Evolutionary conservation across 768 basidiomycete genomes (phyloP).

Genomic region (Trametes cingulata): DNA sequence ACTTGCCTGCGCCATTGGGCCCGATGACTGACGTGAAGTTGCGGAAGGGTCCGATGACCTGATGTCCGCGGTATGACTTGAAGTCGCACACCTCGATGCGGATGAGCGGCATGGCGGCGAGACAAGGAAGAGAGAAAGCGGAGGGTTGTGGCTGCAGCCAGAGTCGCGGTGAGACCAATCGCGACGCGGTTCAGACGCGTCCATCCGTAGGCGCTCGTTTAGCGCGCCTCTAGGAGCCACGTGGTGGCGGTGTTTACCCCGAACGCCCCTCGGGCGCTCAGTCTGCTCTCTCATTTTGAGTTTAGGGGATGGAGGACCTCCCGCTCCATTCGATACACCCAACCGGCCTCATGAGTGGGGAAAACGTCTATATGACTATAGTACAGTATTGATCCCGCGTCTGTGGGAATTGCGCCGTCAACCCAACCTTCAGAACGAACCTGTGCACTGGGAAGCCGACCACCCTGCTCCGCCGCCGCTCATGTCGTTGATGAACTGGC

Average conservation of each 20-base stretch:
- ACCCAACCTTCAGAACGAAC: too few relatives aligned
- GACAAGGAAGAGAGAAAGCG: not conserved
- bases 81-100: slow-evolving; percentile 94
- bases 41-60: slow-evolving; percentile 87
- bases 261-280: too few relatives aligned
- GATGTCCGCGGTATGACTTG: slow-evolving; percentile 92
- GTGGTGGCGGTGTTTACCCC: not conserved
- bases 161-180: not conserved
- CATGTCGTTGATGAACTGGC: slow-evolving; percentile 37
- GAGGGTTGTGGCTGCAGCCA: not conserved
- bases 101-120: slow-evolving; percentile 64
- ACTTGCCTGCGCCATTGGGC: slow-evolving; percentile 98
- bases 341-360: too few relatives aligned
- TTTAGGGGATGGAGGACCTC: too few relatives aligned
- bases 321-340: too few relatives aligned
- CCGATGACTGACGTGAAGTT: slow-evolving; percentile 96
- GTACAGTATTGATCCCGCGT: too few relatives aligned
- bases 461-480: slow-evolving; percentile 23
- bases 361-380: too few relatives aligned
- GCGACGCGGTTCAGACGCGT: slow-evolving; percentile 7
- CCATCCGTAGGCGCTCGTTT: not conserved
- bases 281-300: too few relatives aligned
- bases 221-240: not conserved
- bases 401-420: too few relatives aligned
- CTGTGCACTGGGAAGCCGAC: too few relatives aligned